These are phyloP conservation scores for Penicillium sp. DNA, from an alignment of 2,329 filamentous ascomycete genomes.

Conservation along the genomic window DNA sequence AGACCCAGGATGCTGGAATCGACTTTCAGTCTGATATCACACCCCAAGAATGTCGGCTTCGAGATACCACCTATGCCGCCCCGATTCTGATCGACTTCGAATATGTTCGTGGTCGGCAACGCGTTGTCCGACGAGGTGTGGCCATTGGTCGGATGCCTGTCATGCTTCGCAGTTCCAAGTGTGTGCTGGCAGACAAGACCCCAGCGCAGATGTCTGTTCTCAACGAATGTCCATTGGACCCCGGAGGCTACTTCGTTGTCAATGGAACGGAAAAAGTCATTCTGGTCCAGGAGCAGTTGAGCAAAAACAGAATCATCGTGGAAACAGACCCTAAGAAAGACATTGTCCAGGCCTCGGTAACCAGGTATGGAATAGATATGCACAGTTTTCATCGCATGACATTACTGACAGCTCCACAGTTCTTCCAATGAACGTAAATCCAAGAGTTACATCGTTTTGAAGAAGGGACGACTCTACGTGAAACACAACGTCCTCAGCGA, in stretches of 20 bases:
- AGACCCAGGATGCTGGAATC: constrained; percentile 57
- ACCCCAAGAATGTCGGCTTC: constrained; percentile 92
- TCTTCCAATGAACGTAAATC: constrained; percentile 97
- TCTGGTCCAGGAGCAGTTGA: constrained; percentile 95
- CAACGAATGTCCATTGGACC: constrained; percentile 94
- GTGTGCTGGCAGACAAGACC: constrained; percentile 77
- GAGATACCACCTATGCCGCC: constrained; percentile 97
- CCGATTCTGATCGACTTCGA: constrained; percentile 91
- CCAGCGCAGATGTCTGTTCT: constrained; percentile 87
- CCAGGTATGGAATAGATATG: constrained; percentile 48
- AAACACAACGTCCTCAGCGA: constrained; percentile 93
- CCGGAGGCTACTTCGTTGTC: constrained; percentile 96
- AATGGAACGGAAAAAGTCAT: constrained; percentile 99
- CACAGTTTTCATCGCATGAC: not conserved
- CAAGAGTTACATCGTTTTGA: constrained; percentile 92
- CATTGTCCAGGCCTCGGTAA: constrained; percentile 92
- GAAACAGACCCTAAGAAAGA: constrained; percentile 91
- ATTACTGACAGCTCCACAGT: constrained; percentile 50
- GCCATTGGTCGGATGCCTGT: constrained; percentile 89
- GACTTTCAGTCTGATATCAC: constrained; percentile 62
- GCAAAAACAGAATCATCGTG: constrained; percentile 98
- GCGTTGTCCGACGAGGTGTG: constrained; percentile 71
- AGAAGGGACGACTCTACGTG: constrained; percentile 87
- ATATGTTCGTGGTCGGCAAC: constrained; percentile 79
- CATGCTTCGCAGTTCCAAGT: constrained; percentile 96